Evolutionary conservation across 2,329 filamentous ascomycete species (phyloP), one percentile per base, ranked within the genome.

Genomic region (Claviceps sp.): DNA sequence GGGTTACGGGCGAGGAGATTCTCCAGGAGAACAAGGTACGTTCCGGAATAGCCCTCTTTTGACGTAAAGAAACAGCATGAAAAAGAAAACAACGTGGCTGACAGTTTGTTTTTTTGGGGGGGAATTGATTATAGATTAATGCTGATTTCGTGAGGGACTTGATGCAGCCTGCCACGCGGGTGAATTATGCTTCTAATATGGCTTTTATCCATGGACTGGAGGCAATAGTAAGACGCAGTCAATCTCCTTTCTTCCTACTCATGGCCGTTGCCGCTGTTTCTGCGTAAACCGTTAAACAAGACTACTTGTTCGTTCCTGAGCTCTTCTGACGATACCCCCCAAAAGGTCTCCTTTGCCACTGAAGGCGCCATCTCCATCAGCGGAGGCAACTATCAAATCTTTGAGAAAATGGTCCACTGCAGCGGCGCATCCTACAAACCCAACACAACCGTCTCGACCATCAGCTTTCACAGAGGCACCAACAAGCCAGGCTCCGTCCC

Each of bases 381-480:
- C 14, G 89, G 89, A 6, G 93, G 93, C 1, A 98, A 97, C 66
- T 97, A 90, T 89, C 82, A 80, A 60, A 95, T 98, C 51, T 98
- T 98, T 62, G 77, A 83, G n/a, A 71, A 75, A 45, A 94, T 96
- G 85, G 71, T 91, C 1, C 73, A 78, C 39, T 69, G 72, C 0
- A 84, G 87, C 1, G 69, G 75, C 3, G 82, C 86, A 0, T 66
- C 71, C 0, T 57, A 90, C 5, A 69, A 72, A 40, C 71, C 86
- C 23, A 85, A 90, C 59, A 86, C 84, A 0, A 74, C 78, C 0
- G 84, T 96, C 1, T 72, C 74, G 0, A 71, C 71, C 4, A 79
- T 95, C 48, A 64, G 68, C 1, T 72, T 77, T 50, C 66, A 71
- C 17, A 70, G 71, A 8, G 66, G 71, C n/a, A 68, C 63, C 53